Evolutionary conservation across 1,139 yeast genomes (phyloP), one percentile per base, ranked within the genome.

Genomic region (Sugiyamaella grinbergsii): DNA sequence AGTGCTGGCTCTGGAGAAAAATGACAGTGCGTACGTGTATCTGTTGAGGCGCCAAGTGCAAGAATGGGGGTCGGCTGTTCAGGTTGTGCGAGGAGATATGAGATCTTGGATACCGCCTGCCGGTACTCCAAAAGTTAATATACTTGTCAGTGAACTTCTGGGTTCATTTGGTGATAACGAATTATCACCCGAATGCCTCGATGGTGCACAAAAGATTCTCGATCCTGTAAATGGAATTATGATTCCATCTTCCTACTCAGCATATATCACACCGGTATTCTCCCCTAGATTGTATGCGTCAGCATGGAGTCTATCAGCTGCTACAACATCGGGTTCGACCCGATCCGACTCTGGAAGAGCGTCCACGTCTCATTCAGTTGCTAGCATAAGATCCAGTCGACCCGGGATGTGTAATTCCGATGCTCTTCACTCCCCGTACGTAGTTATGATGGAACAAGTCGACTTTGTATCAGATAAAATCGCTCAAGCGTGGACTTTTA

Each of bases 141-240:
- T 90, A 40, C 76, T 90, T 11, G 75, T 91, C 1, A 85, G 95
- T 38, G 98, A 91, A 64, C 71, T 91, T 26, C 67, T 91, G 23
- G 97, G 97, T 2, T 87, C 96, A 5, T 85, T 90, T 70, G 97
- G 95, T 1, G 93, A 94, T 66, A 91, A 91, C 66, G 98, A 91
- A 64, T 73, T 87, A 13, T 77, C 88, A 11, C 97, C 97, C 0
- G 98, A 91, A 63, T 83, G 94, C 52, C 69, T 77, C 19, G 73
- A 70, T 47, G 68, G 69, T 2, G 65, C 64, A 13, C 70, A 60
- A 58, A 58, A 55, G 13, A 55, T 58, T 8, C 59, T 71, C 2
- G 67, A 65, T 34, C 58, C 64, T 18, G 58, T 51, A 5, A 58
- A 62, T 26, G 72, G 76, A 1, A 66, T 79, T 11, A 74, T 78